phyloP scores from a whole-genome alignment of 2,329 filamentous ascomycete genomes.

The Pseudogymnoascus sp. region DNA sequence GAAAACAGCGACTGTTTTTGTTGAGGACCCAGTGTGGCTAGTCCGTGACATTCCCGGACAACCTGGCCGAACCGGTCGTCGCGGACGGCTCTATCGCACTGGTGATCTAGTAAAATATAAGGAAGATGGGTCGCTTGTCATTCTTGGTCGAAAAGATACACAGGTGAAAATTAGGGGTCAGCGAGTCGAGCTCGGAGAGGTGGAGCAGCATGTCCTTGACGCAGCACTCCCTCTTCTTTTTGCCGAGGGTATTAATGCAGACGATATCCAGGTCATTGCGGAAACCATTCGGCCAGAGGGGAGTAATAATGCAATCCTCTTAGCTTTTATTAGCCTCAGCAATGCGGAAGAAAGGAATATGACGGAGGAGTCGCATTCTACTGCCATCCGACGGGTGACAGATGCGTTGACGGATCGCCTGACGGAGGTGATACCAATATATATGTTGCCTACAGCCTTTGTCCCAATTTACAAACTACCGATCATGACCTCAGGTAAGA shows the following conservation, averaged over 20 bases:
- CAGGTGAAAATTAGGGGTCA: constrained; percentile 44
- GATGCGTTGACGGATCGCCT: constrained; percentile 1
- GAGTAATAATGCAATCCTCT: background rate
- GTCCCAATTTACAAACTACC: constrained; percentile 9
- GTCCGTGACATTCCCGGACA: constrained; percentile 14
- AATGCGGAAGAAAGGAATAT: background rate
- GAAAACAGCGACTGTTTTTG: constrained; percentile 49
- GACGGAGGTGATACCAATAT: constrained; percentile 9
- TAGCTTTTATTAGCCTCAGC: background rate
- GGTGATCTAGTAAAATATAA: constrained; percentile 50
- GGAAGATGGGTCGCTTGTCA: constrained; percentile 41
- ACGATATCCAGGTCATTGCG: background rate
- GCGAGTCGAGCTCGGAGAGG: constrained; percentile 17
- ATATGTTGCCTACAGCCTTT: constrained; percentile 17
- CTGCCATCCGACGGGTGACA: background rate
- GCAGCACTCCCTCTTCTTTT: constrained; percentile 1
- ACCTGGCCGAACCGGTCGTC: background rate
- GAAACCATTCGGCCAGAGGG: background rate
- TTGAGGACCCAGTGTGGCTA: constrained; percentile 26
- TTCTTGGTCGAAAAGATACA: constrained; percentile 53
- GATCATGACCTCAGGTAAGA: constrained; percentile 13
- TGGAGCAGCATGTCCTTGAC: constrained; percentile 11
- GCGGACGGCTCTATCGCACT: constrained; percentile 44
- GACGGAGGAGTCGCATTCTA: constrained; percentile 7
- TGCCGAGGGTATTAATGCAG: background rate